Base-by-base conservation (phyloP, 148 eudicot genomes). In the Rhododendron simsii region DNA sequence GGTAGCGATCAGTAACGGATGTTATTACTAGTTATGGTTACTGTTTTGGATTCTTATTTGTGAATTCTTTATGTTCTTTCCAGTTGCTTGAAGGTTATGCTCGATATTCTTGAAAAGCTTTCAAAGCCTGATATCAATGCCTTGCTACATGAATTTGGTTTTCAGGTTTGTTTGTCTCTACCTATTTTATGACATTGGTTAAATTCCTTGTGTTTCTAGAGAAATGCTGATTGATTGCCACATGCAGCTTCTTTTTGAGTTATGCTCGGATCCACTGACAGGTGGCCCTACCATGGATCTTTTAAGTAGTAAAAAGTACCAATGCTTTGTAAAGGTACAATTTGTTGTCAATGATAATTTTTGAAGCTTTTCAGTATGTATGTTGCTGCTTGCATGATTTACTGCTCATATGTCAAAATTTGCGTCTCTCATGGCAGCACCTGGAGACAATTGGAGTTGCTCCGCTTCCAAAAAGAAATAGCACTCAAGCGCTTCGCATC, bases 71-170 rank as follows among this genome's bases (percentile, higher is more conserved):
- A 3, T 76, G 57, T 77, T 84, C 75, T 86, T 37, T 81, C 84
- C 93, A 98, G 99, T 90, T 98, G 99, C 93, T 91, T 98, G 89
- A 98, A 92, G 93, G 94, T 98, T 89, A 93, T 98, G 87, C 95
- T 98, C 86, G 98, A 94, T 87, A 89, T 94, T 76, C 89, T 95
- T 96, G 99, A 98, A 82, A 94, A 93, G 88, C 93, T 94, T 84
- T 84, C 84, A 80, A 93, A 91, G 89, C 96, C 98, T 69, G 98
- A 93, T 84, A 89, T 90, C 78, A 95, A 95, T 92, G 91, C 92
- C 28, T 82, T 94, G 94, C 98, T 98, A 90, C 98, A 94, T 84
- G 99, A 98, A 93, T 98, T 98, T 91, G 95, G 98, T 80, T 94
- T 95, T 87, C 98, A 98, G 99, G 99, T 98, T 83, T 20, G 81